A percentile compares a stretch with the other conserved stretches of the same genome.
These are phyloP conservation scores for Verticillium klebahnii DNA, from an alignment of 2,329 filamentous ascomycete species.

Conservation along the genomic window DNA sequence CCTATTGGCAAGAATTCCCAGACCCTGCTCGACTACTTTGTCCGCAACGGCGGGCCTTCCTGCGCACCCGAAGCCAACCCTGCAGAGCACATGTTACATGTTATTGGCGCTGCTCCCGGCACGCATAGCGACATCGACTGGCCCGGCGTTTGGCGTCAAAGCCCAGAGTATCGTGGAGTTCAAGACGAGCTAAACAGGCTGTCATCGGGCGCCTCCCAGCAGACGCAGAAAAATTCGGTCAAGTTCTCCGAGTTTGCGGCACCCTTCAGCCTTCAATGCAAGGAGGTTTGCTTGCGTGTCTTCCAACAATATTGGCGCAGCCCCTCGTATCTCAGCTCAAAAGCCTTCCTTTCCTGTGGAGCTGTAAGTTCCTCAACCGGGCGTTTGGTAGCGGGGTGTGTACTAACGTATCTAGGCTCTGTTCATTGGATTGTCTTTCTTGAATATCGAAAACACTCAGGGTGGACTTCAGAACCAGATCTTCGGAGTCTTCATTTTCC, in stretches of 20 bases:
- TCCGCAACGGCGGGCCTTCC: slow-evolving; percentile 50
- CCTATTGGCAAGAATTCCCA: slow-evolving; percentile 47
- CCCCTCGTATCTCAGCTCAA: slow-evolving; percentile 70
- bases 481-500: slow-evolving; percentile 67
- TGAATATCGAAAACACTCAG: slow-evolving; percentile 52
- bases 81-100: slow-evolving; percentile 62
- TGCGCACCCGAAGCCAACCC: slow-evolving; percentile 55
- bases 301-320: slow-evolving; percentile 77
- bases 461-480: slow-evolving; percentile 68
- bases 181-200: slow-evolving; percentile 25
- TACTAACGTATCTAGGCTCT: slow-evolving; percentile 41
- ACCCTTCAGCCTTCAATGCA: slow-evolving; percentile 56
- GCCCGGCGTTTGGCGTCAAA: slow-evolving; percentile 30
- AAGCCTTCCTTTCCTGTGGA: slow-evolving; percentile 52
- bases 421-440: slow-evolving; percentile 68
- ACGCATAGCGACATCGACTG: slow-evolving; percentile 37
- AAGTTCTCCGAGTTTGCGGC: slow-evolving; percentile 65
- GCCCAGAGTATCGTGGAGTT: slow-evolving; percentile 23
- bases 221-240: slow-evolving; percentile 31
- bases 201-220: slow-evolving; percentile 13
- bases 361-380: slow-evolving; percentile 28
- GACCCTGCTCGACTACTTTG: slow-evolving; percentile 54
- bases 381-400: not conserved
- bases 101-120: slow-evolving; percentile 39
- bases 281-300: slow-evolving; percentile 56